Percentiles rank a stretch among this genome's conserved stretches.
Conservation (phyloP, 108 stramenopile genomes). For the Aurantiochytrium sp. region DNA sequence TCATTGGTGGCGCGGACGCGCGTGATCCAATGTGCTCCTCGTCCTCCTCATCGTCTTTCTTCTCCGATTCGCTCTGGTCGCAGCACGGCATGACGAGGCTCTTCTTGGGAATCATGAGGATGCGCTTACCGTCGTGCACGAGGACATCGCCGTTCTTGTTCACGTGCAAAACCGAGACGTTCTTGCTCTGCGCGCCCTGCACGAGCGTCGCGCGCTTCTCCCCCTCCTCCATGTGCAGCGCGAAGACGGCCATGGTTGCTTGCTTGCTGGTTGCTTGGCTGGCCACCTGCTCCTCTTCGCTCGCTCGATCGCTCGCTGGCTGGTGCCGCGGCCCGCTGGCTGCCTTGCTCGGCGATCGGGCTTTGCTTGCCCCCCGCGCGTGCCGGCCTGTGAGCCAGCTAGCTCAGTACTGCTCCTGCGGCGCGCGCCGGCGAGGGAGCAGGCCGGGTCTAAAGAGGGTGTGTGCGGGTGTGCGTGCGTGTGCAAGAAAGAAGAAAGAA, state of each 20-base stretch:
- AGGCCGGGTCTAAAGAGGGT: no score
- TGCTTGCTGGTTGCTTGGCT: neutral
- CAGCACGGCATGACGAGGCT: neutral
- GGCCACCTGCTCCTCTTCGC: no score
- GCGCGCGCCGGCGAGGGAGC: no score
- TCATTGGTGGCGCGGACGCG: neutral
- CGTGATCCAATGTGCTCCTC: neutral
- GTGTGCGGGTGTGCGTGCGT: no score
- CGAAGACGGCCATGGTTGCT: neutral
- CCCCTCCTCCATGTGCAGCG: neutral
- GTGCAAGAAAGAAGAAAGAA: no score
- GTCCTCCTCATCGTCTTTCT: neutral
- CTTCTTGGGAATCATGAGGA: slow-evolving; percentile 35
- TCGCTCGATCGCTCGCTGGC: no score
- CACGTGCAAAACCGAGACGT: slow-evolving; percentile 48
- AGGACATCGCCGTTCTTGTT: slow-evolving; percentile 51
- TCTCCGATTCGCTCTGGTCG: neutral
- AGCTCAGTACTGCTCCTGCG: no score
- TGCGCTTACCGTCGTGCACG: slow-evolving; percentile 38
- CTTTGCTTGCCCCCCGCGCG: no score
- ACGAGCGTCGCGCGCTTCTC: neutral
- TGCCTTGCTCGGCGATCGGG: no score
- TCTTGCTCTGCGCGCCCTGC: slow-evolving; percentile 14
- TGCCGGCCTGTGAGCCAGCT: no score
- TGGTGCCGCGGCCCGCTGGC: no score